Evolutionary conservation across 2,329 filamentous ascomycete genomes (phyloP), one percentile per base, ranked within the genome.

Genomic region (Drechslera avenae): DNA sequence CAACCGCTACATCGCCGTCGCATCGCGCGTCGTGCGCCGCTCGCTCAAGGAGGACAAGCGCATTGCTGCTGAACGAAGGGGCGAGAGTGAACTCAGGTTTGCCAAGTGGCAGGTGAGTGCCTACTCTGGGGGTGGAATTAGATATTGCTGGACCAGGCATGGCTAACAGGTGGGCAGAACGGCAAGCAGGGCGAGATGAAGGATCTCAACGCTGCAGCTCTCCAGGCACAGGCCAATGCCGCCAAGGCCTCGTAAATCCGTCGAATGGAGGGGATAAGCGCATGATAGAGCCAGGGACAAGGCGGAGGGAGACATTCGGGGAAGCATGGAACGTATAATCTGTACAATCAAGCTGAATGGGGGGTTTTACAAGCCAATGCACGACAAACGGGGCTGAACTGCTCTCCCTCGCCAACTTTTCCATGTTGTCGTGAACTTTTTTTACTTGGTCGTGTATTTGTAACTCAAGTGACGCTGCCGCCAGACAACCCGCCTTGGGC

Each of bases 1-100:
- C 90, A 99, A 99, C 88, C 94, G 92, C 82, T 97, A 97, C 87
- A 87, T 99, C 76, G 87, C 92, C 74, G 86, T 99, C 80, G 91
- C 94, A 73, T 86, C 92, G 79, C 91, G 92, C 79, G 89, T 90
- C 74, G 90, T 99, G 77, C 94, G 95, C 81, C 89, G 91, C 77
- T 96, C 91, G 76, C 84, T 99, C 77, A 97, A 97, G 85, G 94
- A 99, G 74, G 90, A 94, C 52, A 88, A 91, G 82, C 86, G 94
- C 80, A 78, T 97, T 64, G 76, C 76, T 65, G 91, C 92, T 62
- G 94, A 97, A 85, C 88, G 90, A 75, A 87, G 94, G 75, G 92
- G 91, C 73, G 86, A 91, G 78, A 88, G 87, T 79, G 93, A 97
- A 48, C 79, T 99, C 69, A 87, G 87, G 78, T 95, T 97, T 72